Percentiles rank a stretch among this genome's conserved stretches.
Evolutionary conservation across 257 asterid genomes (phyloP).

Genomic region (Ajuga chamaepitys): DNA sequence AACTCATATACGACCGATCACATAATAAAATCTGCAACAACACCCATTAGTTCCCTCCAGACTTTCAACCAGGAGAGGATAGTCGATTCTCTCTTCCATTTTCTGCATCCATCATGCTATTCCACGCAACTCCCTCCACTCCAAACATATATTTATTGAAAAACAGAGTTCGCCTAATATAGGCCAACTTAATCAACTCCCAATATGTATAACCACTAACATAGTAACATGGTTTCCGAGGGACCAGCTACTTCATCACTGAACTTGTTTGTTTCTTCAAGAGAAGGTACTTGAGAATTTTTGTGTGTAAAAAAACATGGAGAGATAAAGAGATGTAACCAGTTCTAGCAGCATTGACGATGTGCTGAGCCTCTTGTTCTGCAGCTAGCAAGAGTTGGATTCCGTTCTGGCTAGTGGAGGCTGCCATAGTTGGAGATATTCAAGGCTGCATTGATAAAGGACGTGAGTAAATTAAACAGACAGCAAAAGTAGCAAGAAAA

Average conservation of each 20-base stretch:
- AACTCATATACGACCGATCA: neutral
- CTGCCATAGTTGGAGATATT: conserved; percentile 26
- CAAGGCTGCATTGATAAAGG: conserved; percentile 15
- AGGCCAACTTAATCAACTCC: neutral
- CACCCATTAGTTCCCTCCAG: neutral
- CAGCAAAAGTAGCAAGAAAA: neutral
- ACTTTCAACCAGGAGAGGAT: neutral
- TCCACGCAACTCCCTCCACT: neutral
- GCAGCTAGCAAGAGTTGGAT: conserved; percentile 52
- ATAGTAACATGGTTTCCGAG: neutral
- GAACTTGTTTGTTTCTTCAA: neutral
- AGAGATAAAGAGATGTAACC: conserved; percentile 27
- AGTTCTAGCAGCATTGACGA: conserved; percentile 48
- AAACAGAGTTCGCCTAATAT: neutral
- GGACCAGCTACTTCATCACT: neutral
- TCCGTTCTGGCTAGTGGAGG: conserved; percentile 48
- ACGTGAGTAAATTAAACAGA: neutral
- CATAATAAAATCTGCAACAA: neutral
- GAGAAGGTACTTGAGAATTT: neutral
- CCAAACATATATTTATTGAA: neutral
- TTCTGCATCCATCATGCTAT: neutral
- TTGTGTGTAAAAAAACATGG: neutral
- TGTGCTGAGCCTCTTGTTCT: conserved; percentile 58
- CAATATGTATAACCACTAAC: neutral
- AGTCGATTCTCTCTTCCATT: neutral